phyloP scores from a whole-genome alignment of 176 grass and related monocot genomes.

The Bromus sterilis region DNA sequence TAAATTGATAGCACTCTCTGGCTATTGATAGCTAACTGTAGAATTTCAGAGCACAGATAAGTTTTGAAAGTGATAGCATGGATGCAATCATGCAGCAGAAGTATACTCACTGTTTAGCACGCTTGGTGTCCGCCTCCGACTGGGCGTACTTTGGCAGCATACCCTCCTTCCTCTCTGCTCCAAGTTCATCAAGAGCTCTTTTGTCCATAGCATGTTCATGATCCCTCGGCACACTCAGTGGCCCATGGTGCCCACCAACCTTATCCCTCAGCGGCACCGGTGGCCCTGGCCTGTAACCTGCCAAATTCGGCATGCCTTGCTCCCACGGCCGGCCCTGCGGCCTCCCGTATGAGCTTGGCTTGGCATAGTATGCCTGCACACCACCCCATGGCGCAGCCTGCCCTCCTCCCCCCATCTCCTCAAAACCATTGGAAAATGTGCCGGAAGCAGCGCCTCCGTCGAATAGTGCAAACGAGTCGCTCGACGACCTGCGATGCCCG shows the following conservation, averaged over 20 bases:
- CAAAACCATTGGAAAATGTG: slow-evolving; percentile 26
- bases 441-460: slow-evolving; percentile 18
- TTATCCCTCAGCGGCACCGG: slow-evolving; percentile 47
- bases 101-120: slow-evolving; percentile 80
- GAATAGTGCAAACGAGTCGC: slow-evolving; percentile 79
- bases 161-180: slow-evolving; percentile 61
- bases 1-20: not conserved
- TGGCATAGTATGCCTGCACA: slow-evolving; percentile 46
- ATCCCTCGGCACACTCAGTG: slow-evolving; percentile 13
- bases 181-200: slow-evolving; percentile 38
- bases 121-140: slow-evolving; percentile 62
- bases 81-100: slow-evolving; percentile 12
- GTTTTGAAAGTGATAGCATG: not conserved
- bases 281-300: slow-evolving; percentile 19
- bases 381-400: slow-evolving; percentile 25
- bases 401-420: slow-evolving; percentile 31
- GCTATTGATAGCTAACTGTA: not conserved
- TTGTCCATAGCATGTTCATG: slow-evolving; percentile 44
- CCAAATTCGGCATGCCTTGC: slow-evolving; percentile 25
- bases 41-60: not conserved
- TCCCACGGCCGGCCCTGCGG: slow-evolving; percentile 48
- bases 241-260: slow-evolving; percentile 26
- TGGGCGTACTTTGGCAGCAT: slow-evolving; percentile 41
- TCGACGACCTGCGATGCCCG: slow-evolving; percentile 77
- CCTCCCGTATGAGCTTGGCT: slow-evolving; percentile 34